Conservation (phyloP, 2,329 filamentous ascomycete genomes). For the Colletotrichum gloeosporioides region DNA sequence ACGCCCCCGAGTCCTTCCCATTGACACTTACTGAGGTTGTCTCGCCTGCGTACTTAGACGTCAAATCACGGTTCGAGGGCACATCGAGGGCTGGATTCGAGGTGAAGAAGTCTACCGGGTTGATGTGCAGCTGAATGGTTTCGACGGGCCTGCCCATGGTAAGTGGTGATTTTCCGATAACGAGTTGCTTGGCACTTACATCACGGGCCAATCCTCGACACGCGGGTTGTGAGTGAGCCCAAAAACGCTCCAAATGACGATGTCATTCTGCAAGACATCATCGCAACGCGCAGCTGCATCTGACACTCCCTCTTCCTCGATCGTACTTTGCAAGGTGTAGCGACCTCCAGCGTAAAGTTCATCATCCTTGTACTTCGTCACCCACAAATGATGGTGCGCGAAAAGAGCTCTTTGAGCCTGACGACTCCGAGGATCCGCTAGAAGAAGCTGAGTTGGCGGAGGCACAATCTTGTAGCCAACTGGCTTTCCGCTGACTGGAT, state of each 20-base stretch:
- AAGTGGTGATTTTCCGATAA: background rate
- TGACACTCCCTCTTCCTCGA: background rate
- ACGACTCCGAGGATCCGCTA: background rate
- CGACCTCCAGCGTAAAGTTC: background rate
- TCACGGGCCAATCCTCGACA: conserved; percentile 63
- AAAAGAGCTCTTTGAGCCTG: background rate
- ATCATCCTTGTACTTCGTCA: background rate
- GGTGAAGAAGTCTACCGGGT: conserved; percentile 55
- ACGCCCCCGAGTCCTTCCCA: too few species aligned
- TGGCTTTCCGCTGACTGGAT: conserved; percentile 33
- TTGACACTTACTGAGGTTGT: background rate
- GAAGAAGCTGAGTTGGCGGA: background rate
- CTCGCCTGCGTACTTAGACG: background rate
- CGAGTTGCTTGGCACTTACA: conserved; percentile 32
- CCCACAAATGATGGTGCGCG: background rate
- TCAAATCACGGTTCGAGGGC: conserved; percentile 11
- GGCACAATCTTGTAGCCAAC: conserved; percentile 31
- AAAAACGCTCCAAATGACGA: conserved; percentile 63
- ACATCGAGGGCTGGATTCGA: conserved; percentile 49
- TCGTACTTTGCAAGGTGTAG: background rate
- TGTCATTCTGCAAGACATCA: conserved; percentile 58
- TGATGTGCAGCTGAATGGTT: conserved; percentile 52
- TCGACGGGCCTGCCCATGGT: conserved; percentile 47
- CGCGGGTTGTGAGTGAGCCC: conserved; percentile 59
- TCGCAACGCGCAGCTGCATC: conserved; percentile 36